Evolutionary conservation across 2,329 filamentous ascomycete species (phyloP).

Genomic region (Elsinoe australis): DNA sequence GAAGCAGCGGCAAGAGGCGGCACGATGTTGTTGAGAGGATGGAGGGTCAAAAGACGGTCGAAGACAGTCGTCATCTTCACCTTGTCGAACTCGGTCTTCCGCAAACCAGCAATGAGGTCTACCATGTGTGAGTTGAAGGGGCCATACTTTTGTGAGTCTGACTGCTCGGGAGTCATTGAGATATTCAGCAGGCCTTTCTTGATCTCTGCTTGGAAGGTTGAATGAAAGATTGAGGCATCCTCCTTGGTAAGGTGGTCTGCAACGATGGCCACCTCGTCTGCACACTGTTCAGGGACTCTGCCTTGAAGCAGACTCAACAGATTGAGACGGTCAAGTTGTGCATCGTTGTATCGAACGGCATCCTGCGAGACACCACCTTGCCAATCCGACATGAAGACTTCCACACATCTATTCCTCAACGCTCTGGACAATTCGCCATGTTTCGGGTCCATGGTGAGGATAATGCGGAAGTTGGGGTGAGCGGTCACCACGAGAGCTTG

Average conservation of each 20-base stretch:
- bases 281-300: no score
- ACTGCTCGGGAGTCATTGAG: no score
- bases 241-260: no score
- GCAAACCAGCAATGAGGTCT: no score
- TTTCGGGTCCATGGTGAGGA: constrained; percentile 84
- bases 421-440: constrained; percentile 91
- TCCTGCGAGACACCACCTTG: neutral
- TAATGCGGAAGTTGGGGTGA: constrained; percentile 81
- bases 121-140: no score
- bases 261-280: no score
- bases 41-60: neutral
- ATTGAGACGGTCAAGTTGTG: neutral
- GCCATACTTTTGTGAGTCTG: no score
- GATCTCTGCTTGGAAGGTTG: no score
- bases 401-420: constrained; percentile 91
- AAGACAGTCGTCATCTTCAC: neutral
- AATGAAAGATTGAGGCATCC: no score
- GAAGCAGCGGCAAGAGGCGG: neutral
- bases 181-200: no score
- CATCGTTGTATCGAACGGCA: neutral
- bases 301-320: no score
- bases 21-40: neutral
- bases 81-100: no score
- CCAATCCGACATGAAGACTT: constrained; percentile 60
- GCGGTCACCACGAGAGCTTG: constrained; percentile 71